These are phyloP conservation scores for Pseudogymnoascus pannorum DNA, from an alignment of 2,329 filamentous ascomycete species.

Conservation along the genomic window DNA sequence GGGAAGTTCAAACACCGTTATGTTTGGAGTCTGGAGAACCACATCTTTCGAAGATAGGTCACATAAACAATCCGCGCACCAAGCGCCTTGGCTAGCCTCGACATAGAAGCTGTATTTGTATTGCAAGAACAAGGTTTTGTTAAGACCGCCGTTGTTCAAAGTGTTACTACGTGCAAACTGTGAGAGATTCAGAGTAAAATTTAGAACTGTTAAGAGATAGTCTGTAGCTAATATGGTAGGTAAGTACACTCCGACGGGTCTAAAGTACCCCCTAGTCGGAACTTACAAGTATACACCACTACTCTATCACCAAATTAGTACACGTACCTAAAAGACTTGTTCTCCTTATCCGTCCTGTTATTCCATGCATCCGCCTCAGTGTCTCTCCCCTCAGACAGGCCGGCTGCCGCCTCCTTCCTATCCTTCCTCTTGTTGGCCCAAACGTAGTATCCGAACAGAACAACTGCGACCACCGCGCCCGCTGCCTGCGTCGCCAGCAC, in stretches of 20 bases:
- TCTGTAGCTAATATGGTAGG: background rate
- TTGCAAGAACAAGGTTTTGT: too few species aligned
- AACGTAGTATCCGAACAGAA: constrained; percentile 43
- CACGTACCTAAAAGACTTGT: constrained; percentile 48
- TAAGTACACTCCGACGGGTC: background rate
- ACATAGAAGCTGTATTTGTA: too few species aligned
- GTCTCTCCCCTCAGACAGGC: constrained; percentile 13
- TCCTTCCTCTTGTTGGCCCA: constrained; percentile 35
- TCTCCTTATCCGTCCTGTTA: constrained; percentile 49
- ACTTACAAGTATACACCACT: background rate
- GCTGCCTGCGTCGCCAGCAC: constrained; percentile 39
- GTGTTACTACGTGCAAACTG: background rate
- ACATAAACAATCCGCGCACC: too few species aligned
- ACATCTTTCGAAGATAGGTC: background rate
- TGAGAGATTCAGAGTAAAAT: background rate
- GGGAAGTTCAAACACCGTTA: background rate
- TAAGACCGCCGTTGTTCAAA: background rate
- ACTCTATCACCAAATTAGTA: constrained; percentile 27
- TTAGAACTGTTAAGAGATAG: background rate
- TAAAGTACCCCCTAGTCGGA: background rate
- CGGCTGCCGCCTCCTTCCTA: constrained; percentile 34
- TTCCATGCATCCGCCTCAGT: constrained; percentile 39
- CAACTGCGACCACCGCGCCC: constrained; percentile 32
- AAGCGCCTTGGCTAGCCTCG: too few species aligned
- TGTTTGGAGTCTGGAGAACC: background rate